phyloP scores from a whole-genome alignment of 257 asterid species.

The Primulina eburnea region DNA sequence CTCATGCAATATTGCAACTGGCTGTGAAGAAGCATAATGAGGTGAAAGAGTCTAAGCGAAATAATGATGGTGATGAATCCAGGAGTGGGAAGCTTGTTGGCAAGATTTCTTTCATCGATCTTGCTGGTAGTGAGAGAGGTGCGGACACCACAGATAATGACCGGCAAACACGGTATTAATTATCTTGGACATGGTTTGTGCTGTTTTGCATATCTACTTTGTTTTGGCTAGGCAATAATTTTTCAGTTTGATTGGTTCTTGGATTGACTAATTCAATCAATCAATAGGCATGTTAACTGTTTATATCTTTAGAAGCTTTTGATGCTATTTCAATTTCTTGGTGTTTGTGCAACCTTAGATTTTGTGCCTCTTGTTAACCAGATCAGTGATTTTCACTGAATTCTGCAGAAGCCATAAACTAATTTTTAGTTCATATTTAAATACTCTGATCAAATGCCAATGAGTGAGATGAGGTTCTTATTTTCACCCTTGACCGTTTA shows the following conservation, averaged over 20 bases:
- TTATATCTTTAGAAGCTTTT: no score
- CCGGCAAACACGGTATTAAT: slow-evolving; percentile 78
- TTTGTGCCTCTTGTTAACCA: no score
- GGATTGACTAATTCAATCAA: not conserved
- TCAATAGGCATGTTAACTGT: no score
- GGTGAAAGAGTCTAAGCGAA: slow-evolving; percentile 77
- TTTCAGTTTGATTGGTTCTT: slow-evolving; percentile 2
- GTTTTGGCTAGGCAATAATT: slow-evolving; percentile 18
- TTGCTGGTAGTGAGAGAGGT: slow-evolving; percentile 99
- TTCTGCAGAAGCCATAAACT: no score
- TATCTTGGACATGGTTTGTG: slow-evolving; percentile 22
- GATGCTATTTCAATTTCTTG: no score
- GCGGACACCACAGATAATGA: slow-evolving; percentile 98
- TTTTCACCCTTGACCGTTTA: no score
- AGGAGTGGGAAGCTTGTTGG: slow-evolving; percentile 81
- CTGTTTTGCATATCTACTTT: slow-evolving; percentile 11
- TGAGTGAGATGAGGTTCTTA: no score
- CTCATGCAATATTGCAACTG: slow-evolving; percentile 93
- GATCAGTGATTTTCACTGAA: no score
- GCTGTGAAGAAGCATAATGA: slow-evolving; percentile 83
- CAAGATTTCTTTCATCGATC: slow-evolving; percentile 95
- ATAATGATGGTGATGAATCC: slow-evolving; percentile 69
- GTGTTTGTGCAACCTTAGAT: no score
- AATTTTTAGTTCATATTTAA: no score
- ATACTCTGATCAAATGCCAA: no score